Base-by-base conservation (phyloP, 257 asterid species). In the Anisodus tanguticus region DNA sequence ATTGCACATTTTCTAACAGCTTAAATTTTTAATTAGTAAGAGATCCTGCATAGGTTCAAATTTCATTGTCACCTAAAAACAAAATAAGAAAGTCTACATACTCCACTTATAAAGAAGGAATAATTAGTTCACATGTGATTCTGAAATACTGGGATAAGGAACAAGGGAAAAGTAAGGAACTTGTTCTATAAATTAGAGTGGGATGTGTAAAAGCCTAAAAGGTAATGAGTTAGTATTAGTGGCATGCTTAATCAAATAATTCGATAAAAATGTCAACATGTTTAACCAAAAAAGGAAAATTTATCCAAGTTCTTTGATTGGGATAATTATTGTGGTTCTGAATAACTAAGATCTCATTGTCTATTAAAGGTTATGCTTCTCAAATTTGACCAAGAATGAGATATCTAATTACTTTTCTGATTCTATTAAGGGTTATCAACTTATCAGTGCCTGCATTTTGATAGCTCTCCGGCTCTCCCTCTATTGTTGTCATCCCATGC, bases 301-400 rank as follows among this genome's bases (percentile, higher is more conserved):
- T 26, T 26, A 26, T 49, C 45, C 43, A 51, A 22, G 47, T 76
- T 76, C 12, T 10, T 74, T 26, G 13, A 76, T 51, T 26, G 63
- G 43, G 10, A 74, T 49, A 37, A 72, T 72, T 66, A 7, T 49
- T 49, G 41, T 72, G 80, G 16, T 72, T 72, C 16, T 51, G 8
- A 74, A 74, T 47, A 22, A 53, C 62, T 62, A 74, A 74, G 31
- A 74, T 49, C 19, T 74, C 45, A 11, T 45, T 72, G 6, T 72
- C 62, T 49, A 74, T 49, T 74, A 4, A 49, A 49, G 13, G 43
- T 66, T 31, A 31, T 31, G 19, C 72, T 66, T 35, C 47, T 66
- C 47, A 66, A 66, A 39, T 66, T 66, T 66, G 72, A 66, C 72
- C 45, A 66, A 31, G 4, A 66, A 66, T 12, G 60, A 13, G 60